These are phyloP conservation scores for Corchorus capsularis DNA, from an alignment of 345 rosid genomes.

Conservation along the genomic window DNA sequence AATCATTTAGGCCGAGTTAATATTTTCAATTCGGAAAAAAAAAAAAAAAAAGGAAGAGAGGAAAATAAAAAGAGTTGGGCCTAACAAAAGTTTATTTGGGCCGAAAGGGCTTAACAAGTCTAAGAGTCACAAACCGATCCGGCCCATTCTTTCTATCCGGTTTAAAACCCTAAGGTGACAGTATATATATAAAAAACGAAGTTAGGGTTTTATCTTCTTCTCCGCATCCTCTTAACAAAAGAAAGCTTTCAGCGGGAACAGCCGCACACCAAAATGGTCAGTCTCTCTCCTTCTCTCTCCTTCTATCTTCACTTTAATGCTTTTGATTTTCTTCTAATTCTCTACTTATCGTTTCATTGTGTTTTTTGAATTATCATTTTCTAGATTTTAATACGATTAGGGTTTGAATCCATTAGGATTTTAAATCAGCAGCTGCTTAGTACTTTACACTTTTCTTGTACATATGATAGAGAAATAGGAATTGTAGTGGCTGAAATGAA, in stretches of 20 bases:
- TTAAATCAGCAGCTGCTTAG: not conserved
- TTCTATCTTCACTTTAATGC: not conserved
- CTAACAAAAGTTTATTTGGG: no score
- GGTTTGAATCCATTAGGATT: not conserved
- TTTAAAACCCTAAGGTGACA: not conserved
- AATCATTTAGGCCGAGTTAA: no score
- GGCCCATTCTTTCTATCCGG: not conserved
- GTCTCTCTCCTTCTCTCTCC: not conserved
- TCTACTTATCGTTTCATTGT: not conserved
- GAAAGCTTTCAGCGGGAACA: not conserved
- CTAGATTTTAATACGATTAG: not conserved
- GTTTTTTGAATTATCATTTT: not conserved
- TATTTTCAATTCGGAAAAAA: no score
- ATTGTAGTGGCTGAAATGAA: not conserved
- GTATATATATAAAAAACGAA: not conserved
- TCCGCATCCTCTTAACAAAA: not conserved
- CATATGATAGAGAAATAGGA: not conserved
- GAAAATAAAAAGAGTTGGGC: no score
- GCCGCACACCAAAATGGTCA: slow-evolving; percentile 2
- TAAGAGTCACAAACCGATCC: not conserved
- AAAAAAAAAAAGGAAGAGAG: no score
- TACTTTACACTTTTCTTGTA: not conserved
- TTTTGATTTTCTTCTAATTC: not conserved
- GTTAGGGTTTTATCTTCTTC: not conserved
- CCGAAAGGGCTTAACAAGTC: not conserved